phyloP scores from a whole-genome alignment of 140 eudicot species.

The Flaveria floridana region DNA sequence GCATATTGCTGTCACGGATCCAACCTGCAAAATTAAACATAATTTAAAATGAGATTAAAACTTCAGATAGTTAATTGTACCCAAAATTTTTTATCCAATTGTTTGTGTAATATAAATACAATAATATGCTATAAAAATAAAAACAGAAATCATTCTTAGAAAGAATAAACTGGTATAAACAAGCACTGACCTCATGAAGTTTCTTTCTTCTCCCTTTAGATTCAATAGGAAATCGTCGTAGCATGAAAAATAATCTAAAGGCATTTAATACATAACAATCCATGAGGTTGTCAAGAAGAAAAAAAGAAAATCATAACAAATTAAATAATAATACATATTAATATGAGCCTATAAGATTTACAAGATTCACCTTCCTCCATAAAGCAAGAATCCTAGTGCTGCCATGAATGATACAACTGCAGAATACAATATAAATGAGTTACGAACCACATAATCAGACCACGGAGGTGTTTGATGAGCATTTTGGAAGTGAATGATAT shows the following conservation, averaged over 20 bases:
- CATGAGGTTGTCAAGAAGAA: slow-evolving; percentile 6
- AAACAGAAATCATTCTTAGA: not conserved
- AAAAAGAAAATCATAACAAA: not conserved
- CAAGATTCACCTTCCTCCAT: slow-evolving; percentile 72
- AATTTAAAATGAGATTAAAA: not conserved
- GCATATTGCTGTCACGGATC: slow-evolving; percentile 83
- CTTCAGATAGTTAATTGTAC: not conserved
- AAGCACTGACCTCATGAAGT: slow-evolving; percentile 77
- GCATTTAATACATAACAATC: slow-evolving; percentile 13
- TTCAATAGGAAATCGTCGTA: slow-evolving; percentile 80
- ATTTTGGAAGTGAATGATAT: not conserved
- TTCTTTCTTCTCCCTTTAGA: slow-evolving; percentile 89
- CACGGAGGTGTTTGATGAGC: not conserved
- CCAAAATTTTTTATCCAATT: not conserved
- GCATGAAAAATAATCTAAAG: slow-evolving; percentile 65
- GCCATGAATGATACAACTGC: slow-evolving; percentile 78
- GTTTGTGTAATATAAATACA: not conserved
- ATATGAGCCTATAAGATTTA: slow-evolving; percentile 12
- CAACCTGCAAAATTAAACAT: slow-evolving; percentile 55
- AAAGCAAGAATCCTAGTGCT: slow-evolving; percentile 71
- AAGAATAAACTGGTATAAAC: slow-evolving; percentile 10
- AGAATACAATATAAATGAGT: slow-evolving; percentile 6
- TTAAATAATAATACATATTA: not conserved
- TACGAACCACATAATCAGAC: not conserved
- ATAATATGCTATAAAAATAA: not conserved